Conservation (phyloP, 768 basidiomycete species). For the Boletus coccyginus region DNA sequence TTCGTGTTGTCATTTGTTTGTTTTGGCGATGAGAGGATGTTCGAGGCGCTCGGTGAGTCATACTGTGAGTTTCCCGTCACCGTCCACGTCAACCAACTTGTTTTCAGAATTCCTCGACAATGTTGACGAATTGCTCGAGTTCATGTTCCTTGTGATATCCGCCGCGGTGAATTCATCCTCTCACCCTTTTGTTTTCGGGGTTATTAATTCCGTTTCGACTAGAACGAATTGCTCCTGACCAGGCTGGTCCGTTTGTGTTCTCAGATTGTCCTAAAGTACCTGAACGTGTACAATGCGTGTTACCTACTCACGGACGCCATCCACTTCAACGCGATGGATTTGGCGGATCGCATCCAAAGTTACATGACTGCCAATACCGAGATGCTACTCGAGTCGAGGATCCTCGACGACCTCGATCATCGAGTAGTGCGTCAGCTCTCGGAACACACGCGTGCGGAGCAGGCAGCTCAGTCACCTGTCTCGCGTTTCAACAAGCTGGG, state of each 20-base stretch:
- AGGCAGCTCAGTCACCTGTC: constrained; percentile 63
- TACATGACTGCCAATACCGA: constrained; percentile 88
- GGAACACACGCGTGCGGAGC: constrained; percentile 51
- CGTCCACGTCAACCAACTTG: constrained; percentile 1
- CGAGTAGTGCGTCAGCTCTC: constrained; percentile 68
- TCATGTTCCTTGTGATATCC: constrained; percentile 83
- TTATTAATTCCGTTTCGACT: neutral
- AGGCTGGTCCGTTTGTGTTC: constrained; percentile 84
- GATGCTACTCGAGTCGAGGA: constrained; percentile 72
- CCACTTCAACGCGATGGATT: constrained; percentile 65
- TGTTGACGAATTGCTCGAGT: constrained; percentile 77
- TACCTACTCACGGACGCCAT: constrained; percentile 80
- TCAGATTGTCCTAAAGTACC: constrained; percentile 59
- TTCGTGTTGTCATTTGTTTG: constrained; percentile 77
- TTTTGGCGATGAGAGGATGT: constrained; percentile 69
- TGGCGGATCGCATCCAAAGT: constrained; percentile 68
- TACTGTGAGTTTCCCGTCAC: neutral
- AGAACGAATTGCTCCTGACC: constrained; percentile 91
- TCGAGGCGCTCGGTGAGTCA: constrained; percentile 63
- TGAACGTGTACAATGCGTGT: constrained; percentile 73
- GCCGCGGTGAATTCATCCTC: constrained; percentile 59
- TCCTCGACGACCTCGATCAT: constrained; percentile 73
- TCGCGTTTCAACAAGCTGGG: constrained; percentile 56
- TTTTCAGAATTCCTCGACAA: constrained; percentile 55
- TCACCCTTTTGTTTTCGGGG: neutral